Evolutionary conservation across 1,284 basidiomycete genomes (phyloP), one percentile per base, ranked within the genome.

Genomic region (Ganoderma boninense): DNA sequence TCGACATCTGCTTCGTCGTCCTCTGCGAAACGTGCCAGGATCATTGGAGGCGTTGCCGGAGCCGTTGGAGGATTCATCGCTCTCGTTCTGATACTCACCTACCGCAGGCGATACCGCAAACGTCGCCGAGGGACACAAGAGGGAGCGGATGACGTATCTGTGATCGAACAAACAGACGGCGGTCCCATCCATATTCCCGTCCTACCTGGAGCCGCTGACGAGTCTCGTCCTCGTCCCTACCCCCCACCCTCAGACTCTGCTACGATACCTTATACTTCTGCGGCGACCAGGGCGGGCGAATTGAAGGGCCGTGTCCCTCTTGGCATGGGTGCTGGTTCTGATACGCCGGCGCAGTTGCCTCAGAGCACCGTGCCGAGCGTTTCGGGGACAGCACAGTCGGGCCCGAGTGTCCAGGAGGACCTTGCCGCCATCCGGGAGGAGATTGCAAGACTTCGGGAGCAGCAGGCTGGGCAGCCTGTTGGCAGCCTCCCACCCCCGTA

Each of bases 401-500:
- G 10, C 10, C 2, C 49, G 23, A 54, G 49, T 23, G 49, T 54
- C 10, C 49, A 54, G 49, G 23, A 8, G 23, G 49, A 54, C 49
- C 49, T 56, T 56, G 54, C 54, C 5, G 26, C 54, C 8, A 56
- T 56, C 54, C 54, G 54, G 2, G 5, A 29, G 54, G 54, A 56
- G 54, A 56, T 56, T 1, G 29, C 54, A 26, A 56, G 54, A 26
- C 54, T 56, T 56, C 54, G 54, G 29, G 54, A 56, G 54, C 54
- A 56, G 54, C 54, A 32, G 4, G 18, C 2, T 16, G 54, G 29
- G 1, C 54, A 29, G 38, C 38, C 38, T 13, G 4, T 29, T 26
- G 26, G 16, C 26, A 32, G 54, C 29, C 54, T 56, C 18, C 26
- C 54, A 5, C 13, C 54, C 29, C 54, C 54, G 26, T 56, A 56